Conservation (phyloP, 768 basidiomycete species). For the Boletus insuetus region DNA sequence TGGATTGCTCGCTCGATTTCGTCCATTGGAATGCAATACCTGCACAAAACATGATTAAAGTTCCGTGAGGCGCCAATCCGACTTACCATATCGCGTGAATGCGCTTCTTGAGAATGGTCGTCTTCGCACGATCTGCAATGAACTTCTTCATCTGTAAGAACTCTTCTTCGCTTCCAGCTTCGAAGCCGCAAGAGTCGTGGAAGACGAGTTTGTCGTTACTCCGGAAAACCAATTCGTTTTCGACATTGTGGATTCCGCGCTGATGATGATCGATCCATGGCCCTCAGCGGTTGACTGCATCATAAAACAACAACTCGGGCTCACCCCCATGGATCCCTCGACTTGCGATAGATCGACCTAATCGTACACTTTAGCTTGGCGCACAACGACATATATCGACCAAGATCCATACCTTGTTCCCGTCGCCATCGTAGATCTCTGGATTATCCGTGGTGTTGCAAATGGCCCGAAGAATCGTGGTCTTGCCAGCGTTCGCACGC, state of each 20-base stretch:
- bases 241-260: neutral
- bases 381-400: neutral
- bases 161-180: neutral
- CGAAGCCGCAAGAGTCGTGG: neutral
- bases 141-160: constrained; percentile 1
- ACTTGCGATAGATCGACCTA: constrained; percentile 4
- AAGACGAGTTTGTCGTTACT: constrained; percentile 4
- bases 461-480: constrained; percentile 3
- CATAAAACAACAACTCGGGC: neutral
- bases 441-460: constrained; percentile 1
- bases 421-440: constrained; percentile 3
- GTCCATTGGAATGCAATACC: constrained; percentile 10
- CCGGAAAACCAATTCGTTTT: constrained; percentile 1
- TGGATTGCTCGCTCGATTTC: neutral
- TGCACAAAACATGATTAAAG: neutral
- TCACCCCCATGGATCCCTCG: neutral
- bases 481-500: constrained; percentile 8
- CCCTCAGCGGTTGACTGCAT: neutral
- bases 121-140: neutral
- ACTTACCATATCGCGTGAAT: constrained; percentile 3
- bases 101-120: neutral
- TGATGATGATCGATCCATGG: neutral
- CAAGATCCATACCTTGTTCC: neutral
- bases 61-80: neutral
- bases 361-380: neutral